Evolutionary conservation across 2,329 filamentous ascomycete genomes (phyloP).

Genomic region (Chrysoporthe puriensis): DNA sequence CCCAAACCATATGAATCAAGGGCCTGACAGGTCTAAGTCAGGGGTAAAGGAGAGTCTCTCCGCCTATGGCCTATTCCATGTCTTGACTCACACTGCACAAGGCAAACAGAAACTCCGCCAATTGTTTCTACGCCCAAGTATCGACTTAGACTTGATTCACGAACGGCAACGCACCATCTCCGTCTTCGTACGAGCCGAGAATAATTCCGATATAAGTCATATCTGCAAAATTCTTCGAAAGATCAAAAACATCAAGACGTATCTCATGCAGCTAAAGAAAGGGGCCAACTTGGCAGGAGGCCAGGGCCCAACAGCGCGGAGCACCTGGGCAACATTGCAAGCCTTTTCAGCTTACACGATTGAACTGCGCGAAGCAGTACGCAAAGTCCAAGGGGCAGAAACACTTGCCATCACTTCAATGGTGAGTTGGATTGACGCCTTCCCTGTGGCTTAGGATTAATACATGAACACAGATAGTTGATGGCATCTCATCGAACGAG

Average conservation of each 20-base stretch:
- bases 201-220: slow-evolving; percentile 57
- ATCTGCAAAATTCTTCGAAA: slow-evolving; percentile 67
- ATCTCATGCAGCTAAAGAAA: slow-evolving; percentile 73
- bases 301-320: slow-evolving; percentile 60
- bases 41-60: slow-evolving; percentile 81
- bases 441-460: slow-evolving; percentile 17
- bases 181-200: slow-evolving; percentile 69
- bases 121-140: slow-evolving; percentile 78
- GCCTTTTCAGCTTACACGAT: slow-evolving; percentile 74
- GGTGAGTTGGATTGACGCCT: slow-evolving; percentile 40
- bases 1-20: slow-evolving; percentile 78
- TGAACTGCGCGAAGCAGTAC: slow-evolving; percentile 67
- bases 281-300: slow-evolving; percentile 65
- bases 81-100: slow-evolving; percentile 76
- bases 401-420: slow-evolving; percentile 56
- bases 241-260: slow-evolving; percentile 74
- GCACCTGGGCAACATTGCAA: slow-evolving; percentile 73
- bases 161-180: slow-evolving; percentile 73
- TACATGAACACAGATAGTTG: slow-evolving; percentile 51
- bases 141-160: slow-evolving; percentile 68
- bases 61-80: slow-evolving; percentile 79
- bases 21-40: slow-evolving; percentile 61
- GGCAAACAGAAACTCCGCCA: slow-evolving; percentile 76
- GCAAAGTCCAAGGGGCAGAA: slow-evolving; percentile 58
- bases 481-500: slow-evolving; percentile 59